These are phyloP conservation scores for Volvox carteri DNA, from an alignment of 163 green algal genomes.

Conservation along the genomic window DNA sequence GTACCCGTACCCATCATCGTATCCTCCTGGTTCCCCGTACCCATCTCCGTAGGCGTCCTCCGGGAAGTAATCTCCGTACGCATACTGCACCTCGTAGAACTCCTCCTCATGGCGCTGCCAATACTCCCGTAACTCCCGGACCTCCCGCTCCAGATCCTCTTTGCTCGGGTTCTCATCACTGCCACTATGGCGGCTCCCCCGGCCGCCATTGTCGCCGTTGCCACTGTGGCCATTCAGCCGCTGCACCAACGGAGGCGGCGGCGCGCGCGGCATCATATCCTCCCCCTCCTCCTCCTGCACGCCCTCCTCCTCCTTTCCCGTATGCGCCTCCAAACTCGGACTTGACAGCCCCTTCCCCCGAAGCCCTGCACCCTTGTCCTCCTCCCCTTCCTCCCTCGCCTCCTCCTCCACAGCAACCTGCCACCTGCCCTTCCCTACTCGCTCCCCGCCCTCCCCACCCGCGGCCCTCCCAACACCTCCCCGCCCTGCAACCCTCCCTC, in stretches of 20 bases:
- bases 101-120: conserved; percentile 53
- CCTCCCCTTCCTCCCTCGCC: not conserved
- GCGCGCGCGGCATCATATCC: not conserved
- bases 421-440: not conserved
- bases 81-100: conserved; percentile 7
- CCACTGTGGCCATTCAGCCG: not conserved
- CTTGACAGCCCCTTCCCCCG: too few relatives aligned
- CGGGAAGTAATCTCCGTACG: conserved; percentile 6
- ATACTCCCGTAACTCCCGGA: conserved; percentile 16
- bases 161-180: not conserved
- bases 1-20: conserved; percentile 37
- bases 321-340: too few relatives aligned
- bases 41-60: conserved; percentile 6
- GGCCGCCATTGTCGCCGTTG: not conserved
- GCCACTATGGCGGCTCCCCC: not conserved
- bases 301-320: too few relatives aligned
- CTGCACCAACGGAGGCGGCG: not conserved
- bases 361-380: not conserved
- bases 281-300: conserved; percentile 1
- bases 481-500: not conserved
- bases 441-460: not conserved
- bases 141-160: conserved; percentile 4
- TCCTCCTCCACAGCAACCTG: not conserved
- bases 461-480: not conserved
- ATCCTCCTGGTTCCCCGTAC: not conserved